Evolutionary conservation across 23 red algal species (phyloP), one percentile per base, ranked within the genome.

Genomic region (Gracilaria gracilis): DNA sequence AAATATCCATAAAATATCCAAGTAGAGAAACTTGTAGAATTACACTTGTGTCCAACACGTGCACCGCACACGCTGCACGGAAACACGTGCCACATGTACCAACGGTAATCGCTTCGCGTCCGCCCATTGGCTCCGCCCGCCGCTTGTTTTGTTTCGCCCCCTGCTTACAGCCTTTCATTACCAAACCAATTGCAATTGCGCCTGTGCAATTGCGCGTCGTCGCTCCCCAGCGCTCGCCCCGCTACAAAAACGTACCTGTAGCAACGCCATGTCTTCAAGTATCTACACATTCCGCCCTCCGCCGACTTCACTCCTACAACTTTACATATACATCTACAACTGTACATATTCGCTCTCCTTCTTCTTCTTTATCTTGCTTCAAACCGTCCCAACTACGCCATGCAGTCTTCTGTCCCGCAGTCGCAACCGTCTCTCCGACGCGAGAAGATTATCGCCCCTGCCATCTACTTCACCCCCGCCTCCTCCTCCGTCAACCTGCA

Each of bases 391-490:
- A 14, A 7, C n/a, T 24, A 9, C 28, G 42, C 34, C 75, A 79
- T 57, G 53, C 39, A 51, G 27, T 66, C 54, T 9, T 25, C 79
- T 4, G 15, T 54, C 79, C 48, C 23, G 27, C 48, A n/a, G 6
- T 17, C 42, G 27, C 32, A n/a, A 54, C 79, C 25, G 23, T 24
- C 79, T 33, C 35, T n/a, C n/a, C 54, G 79, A 16, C 82, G 61
- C 64, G 86, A 90, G 29, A 64, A 58, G 57, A 14, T 40, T 11
- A 58, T 90, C 51, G 71, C 64, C 74, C 86, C 86, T 3, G 86
- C 69, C 51, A 59, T 90, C 36, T 90, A 90, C 74, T 90, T 90
- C 86, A 90, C 86, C 36, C 86, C 86, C 31, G 29, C 74, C 29
- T 57, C 71, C 34, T 46, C 53, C 48, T 61, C 65, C 21, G 69